Base-by-base conservation (phyloP, 176 grass and related monocot genomes). In the Elaeis guineensis region DNA sequence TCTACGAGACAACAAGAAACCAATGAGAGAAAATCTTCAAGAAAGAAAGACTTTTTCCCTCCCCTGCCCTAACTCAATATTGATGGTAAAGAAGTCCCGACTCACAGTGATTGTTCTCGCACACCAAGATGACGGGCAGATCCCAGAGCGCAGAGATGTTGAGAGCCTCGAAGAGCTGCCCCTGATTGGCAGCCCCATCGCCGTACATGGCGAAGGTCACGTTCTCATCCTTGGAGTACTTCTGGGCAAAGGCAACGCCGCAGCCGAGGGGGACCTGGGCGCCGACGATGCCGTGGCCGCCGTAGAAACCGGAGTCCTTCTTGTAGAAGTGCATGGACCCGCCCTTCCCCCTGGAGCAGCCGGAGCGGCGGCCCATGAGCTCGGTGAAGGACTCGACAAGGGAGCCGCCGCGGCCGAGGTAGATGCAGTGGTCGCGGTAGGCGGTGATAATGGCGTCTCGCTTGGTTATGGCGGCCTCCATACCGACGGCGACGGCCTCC, bases 21-120 rank as follows among this genome's bases (percentile, higher is more conserved):
- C 11, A 52, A 56, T 44, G 35, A 44, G 32, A 35, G 32, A 26
- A 35, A 35, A 35, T 35, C 32, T 9, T 8, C 6, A 9, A 35
- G 35, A 44, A 44, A 44, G 8, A 44, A 35, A 35, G 32, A 35
- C 32, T 35, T 35, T 35, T 35, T 9, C 8, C 1, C 32, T 44
- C 35, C 35, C 2, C 35, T 44, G 35, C 35, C 35, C 35, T 44
- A 12, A 44, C 35, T 14, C 35, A 44, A 44, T 9, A 44, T 44
- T 44, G 11, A 44, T 3, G 35, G 35, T 12, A 44, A 44, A 44
- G 9, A 44, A 12, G 1, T 1, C 8, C 0, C 3, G 28, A 72
- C 75, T 79, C 28, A 97, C 84, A 98, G 63, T 98, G 93, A 52
- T 98, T 98, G 70, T 98, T 98, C 84, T 98, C 93, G 93, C 93